Percentiles rank a stretch among this genome's conserved stretches.
phyloP scores from a whole-genome alignment of 1,284 basidiomycete species.

The Ganoderma lucidum region DNA sequence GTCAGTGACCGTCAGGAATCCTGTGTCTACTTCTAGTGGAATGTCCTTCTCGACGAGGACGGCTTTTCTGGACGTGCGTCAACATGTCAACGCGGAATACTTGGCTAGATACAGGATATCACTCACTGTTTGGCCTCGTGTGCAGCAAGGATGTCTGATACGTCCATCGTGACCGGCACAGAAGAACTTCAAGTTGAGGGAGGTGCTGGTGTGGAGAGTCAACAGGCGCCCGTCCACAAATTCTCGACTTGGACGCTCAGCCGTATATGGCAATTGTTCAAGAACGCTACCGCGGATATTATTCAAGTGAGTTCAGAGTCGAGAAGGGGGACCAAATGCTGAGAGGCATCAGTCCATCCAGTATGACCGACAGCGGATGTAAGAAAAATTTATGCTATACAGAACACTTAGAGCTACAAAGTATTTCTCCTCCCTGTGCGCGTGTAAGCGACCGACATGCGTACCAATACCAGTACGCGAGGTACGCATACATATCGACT shows the following conservation, averaged over 20 bases:
- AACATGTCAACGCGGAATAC: conserved; percentile 4
- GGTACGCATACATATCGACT: background rate
- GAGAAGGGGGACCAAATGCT: background rate
- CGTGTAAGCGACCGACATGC: background rate
- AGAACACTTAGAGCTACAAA: background rate
- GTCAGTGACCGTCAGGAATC: conserved; percentile 88
- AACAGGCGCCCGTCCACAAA: conserved; percentile 14
- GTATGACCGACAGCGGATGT: background rate
- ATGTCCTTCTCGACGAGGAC: conserved; percentile 80
- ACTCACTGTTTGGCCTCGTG: conserved; percentile 72
- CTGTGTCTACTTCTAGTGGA: conserved; percentile 85
- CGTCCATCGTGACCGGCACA: conserved; percentile 64
- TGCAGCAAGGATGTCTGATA: conserved; percentile 76
- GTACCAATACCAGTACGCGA: background rate
- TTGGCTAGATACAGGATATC: conserved; percentile 4
- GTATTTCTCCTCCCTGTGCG: background rate
- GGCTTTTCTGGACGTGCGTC: conserved; percentile 60
- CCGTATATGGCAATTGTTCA: conserved; percentile 22
- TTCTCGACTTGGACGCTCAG: conserved; percentile 19
- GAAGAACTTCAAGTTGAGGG: background rate
- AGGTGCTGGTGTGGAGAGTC: background rate
- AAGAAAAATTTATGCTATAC: background rate
- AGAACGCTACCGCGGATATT: background rate
- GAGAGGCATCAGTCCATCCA: background rate
- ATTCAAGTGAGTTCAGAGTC: background rate